These are phyloP conservation scores for Helianthus annuus DNA, from an alignment of 129 eudicot genomes.

Conservation along the genomic window HanXRQr2.0-SUNRISE NC_035435.2:7209424-7209923, in stretches of 20 bases:
- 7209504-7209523: too few relatives aligned
- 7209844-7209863: neutral
- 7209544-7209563: too few relatives aligned
- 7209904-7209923: constrained; percentile 52
- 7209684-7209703: constrained; percentile 49
- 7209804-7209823: constrained; percentile 50
- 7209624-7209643: constrained; percentile 25
- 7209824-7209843: constrained; percentile 33
- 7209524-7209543: too few relatives aligned
- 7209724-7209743: constrained; percentile 44
- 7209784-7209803: constrained; percentile 31
- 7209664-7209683: constrained; percentile 60
- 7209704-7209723: constrained; percentile 12
- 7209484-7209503: too few relatives aligned
- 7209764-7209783: constrained; percentile 21
- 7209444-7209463: too few relatives aligned
- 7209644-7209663: constrained; percentile 50
- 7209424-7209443: too few relatives aligned
- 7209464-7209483: too few relatives aligned
- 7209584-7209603: too few relatives aligned
- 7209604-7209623: constrained; percentile 18
- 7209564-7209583: too few relatives aligned
- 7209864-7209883: constrained; percentile 1
- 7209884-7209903: constrained; percentile 49
- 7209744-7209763: constrained; percentile 28